A percentile compares a stretch with the other conserved stretches of the same genome.
Evolutionary conservation across 495 filamentous ascomycete species (phyloP).

Genomic region (Penicillium herquei): DNA sequence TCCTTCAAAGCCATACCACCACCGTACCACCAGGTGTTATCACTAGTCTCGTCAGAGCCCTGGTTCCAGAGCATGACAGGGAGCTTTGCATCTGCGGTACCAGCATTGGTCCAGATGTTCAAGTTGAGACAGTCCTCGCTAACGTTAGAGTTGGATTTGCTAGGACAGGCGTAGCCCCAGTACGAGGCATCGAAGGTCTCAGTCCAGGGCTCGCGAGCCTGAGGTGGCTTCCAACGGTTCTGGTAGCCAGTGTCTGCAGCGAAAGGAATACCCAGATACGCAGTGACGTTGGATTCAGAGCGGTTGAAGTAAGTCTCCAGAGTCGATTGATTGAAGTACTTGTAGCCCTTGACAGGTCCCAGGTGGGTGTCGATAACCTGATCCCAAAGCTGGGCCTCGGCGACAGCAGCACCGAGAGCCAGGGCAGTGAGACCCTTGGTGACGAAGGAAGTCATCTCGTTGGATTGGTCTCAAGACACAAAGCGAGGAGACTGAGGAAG

Average conservation of each 20-base stretch:
- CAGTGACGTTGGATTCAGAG: constrained; percentile 50
- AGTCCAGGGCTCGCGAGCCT: constrained; percentile 27
- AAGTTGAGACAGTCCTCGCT: constrained; percentile 33
- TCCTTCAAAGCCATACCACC: constrained; percentile 31
- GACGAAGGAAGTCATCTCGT: constrained; percentile 10
- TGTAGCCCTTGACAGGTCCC: constrained; percentile 27
- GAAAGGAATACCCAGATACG: constrained; percentile 26
- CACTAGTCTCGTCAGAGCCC: constrained; percentile 28
- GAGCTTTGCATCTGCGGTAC: constrained; percentile 23
- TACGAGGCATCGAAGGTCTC: constrained; percentile 20
- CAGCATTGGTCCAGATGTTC: constrained; percentile 31
- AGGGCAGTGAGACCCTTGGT: constrained; percentile 11
- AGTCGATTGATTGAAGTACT: constrained; percentile 30
- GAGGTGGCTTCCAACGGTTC: constrained; percentile 30
- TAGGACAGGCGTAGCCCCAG: constrained; percentile 27
- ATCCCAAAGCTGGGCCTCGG: constrained; percentile 22
- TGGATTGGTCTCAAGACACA: background rate
- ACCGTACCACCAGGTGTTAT: constrained; percentile 24
- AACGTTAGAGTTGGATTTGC: constrained; percentile 6
- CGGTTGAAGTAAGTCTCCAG: constrained; percentile 31
- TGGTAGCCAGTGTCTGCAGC: constrained; percentile 29
- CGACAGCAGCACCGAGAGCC: constrained; percentile 15
- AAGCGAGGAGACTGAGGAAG: background rate
- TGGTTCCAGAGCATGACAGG: constrained; percentile 32
- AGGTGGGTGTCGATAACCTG: constrained; percentile 25